Base-by-base conservation (phyloP, 306 rosid genomes). In the Corylus americana region DNA sequence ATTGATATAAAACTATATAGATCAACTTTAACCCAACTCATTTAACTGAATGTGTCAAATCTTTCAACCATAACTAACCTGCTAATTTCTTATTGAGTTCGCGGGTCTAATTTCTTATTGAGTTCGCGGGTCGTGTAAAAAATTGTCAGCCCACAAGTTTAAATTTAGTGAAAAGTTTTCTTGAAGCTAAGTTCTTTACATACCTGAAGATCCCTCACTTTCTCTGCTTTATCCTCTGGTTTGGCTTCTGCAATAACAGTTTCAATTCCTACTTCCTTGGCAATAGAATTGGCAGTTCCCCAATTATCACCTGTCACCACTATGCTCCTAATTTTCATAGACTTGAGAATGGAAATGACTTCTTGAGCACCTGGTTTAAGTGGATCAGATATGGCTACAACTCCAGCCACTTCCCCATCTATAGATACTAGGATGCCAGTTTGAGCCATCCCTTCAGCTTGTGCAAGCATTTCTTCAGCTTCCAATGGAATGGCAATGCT, bases 241-340 rank as follows among this genome's bases (percentile, higher is more conserved):
- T 82, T 93, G 78, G 94, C 94, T 75, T 91, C 93, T 50, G 98
- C 98, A 27, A 90, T 87, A 55, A 90, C 91, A 25, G 84, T 86
- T 74, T 91, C 97, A 61, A 91, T 91, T 27, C 91, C 94, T 63
- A 86, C 90, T 87, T 93, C 93, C 70, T 77, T 84, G 42, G 94
- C 97, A 64, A 91, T 90, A 70, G 97, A 88, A 55, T 93, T 88
- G 54, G 97, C 98, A 37, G 98, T 93, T 5, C 98, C 98, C 97
- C 93, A 90, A 8, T 91, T 93, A 84, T 93, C 97, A 70, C 98
- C 98, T 4, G 98, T 93, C 66, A 91, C 90, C 92, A 93, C 86
- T 55, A 90, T 85, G 86, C 93, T 88, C 79, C 62, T 77, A 27
- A 93, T 85, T 55, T 88, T 84, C 98, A 93, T 93, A 37, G 93